Conservation (phyloP, 164 flowering plant genomes). For the Berberis vulgaris region DNA sequence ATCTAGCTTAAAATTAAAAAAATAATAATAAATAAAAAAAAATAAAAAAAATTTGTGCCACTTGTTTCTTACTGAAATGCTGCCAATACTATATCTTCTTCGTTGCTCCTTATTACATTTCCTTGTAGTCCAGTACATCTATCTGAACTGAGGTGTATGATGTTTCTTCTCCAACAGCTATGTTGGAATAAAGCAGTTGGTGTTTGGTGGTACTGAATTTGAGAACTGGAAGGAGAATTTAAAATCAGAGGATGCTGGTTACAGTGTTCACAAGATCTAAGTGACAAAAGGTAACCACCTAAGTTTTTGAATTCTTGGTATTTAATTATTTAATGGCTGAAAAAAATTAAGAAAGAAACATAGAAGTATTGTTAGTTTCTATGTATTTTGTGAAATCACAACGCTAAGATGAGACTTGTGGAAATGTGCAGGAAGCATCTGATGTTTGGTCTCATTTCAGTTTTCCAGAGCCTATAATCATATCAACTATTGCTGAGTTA, state of each 20-base stretch:
- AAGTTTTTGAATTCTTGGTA: no score
- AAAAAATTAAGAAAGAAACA: no score
- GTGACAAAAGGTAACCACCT: neutral
- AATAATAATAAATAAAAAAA: neutral
- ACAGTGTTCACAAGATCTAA: constrained; percentile 69
- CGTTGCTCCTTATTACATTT: neutral
- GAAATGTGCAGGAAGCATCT: no score
- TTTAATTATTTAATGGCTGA: neutral
- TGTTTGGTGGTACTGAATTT: constrained; percentile 79
- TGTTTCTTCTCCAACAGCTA: constrained; percentile 29
- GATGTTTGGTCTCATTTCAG: no score
- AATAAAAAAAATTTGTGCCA: no score
- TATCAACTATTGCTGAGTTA: no score
- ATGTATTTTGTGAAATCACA: no score
- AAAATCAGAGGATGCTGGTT: constrained; percentile 72
- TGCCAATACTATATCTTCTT: neutral
- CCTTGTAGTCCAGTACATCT: neutral
- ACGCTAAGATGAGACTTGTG: no score
- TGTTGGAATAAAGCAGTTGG: constrained; percentile 77
- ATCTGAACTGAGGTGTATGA: neutral
- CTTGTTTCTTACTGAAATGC: no score
- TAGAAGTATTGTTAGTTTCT: no score
- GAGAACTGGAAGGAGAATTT: constrained; percentile 76
- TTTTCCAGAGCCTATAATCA: no score
- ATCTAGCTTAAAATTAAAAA: neutral